Evolutionary conservation across 495 filamentous ascomycete genomes (phyloP).

Genomic region (Coniosporium apollinis): DNA sequence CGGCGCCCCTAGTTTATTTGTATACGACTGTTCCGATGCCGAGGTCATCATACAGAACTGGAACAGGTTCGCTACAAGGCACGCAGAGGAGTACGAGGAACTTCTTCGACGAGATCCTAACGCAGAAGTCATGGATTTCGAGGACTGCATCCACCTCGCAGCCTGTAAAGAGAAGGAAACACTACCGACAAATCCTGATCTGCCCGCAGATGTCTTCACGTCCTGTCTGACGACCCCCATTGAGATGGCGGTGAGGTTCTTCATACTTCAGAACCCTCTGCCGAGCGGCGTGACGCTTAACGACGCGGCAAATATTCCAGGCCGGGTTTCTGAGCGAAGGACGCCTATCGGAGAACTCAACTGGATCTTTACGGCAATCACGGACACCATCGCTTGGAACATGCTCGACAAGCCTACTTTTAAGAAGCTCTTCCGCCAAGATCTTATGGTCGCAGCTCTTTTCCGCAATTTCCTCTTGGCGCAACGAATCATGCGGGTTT

Average conservation of each 20-base stretch:
- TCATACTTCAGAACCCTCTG: conserved; percentile 81
- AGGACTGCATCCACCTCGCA: conserved; percentile 78
- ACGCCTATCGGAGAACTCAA: conserved; percentile 93
- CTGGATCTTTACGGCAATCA: conserved; percentile 99
- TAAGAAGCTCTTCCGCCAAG: conserved; percentile 90
- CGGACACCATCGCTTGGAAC: conserved; percentile 98
- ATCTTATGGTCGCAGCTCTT: conserved; percentile 96
- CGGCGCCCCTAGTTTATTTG: conserved; percentile 84
- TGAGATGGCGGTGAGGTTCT: conserved; percentile 88
- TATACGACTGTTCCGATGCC: conserved; percentile 93
- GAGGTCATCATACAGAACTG: conserved; percentile 92
- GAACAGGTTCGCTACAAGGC: conserved; percentile 83
- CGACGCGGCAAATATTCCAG: conserved; percentile 64
- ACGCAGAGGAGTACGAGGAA: conserved; percentile 70
- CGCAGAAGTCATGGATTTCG: conserved; percentile 49
- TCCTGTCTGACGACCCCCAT: conserved; percentile 94
- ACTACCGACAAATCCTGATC: conserved; percentile 86
- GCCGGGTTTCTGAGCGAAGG: conserved; percentile 76
- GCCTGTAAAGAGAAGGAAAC: conserved; percentile 80
- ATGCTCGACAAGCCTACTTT: conserved; percentile 75
- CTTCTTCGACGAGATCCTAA: conserved; percentile 53
- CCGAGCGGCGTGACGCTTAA: conserved; percentile 58
- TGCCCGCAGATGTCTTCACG: conserved; percentile 92
- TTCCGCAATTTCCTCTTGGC: conserved; percentile 92
- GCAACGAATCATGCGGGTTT: conserved; percentile 87